Evolutionary conservation across 2,329 filamentous ascomycete species (phyloP).

Genomic region (Monilinia aucupariae): DNA sequence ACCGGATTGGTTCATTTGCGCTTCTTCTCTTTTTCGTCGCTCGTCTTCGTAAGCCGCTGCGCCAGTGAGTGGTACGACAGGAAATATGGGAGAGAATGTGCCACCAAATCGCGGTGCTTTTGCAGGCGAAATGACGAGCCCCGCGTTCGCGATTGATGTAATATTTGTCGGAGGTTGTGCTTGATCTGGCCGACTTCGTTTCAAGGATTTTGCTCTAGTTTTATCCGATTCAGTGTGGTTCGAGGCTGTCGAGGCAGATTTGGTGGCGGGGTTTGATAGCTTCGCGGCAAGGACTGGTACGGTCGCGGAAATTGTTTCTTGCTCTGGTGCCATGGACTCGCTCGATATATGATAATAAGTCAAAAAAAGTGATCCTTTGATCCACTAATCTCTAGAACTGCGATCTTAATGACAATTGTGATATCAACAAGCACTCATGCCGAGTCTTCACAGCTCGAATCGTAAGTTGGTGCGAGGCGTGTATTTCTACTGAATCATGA

Average conservation of each 20-base stretch:
- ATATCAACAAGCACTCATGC: slow-evolving; percentile 26
- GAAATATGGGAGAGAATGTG: slow-evolving; percentile 33
- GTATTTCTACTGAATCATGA: slow-evolving; percentile 23
- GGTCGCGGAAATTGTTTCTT: slow-evolving; percentile 26
- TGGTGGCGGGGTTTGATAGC: slow-evolving; percentile 24
- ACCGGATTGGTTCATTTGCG: slow-evolving; percentile 36
- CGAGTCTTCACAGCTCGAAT: slow-evolving; percentile 22
- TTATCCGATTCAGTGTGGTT: slow-evolving; percentile 24
- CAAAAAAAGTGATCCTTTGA: slow-evolving; percentile 1
- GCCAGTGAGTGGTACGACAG: slow-evolving; percentile 45
- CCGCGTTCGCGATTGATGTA: slow-evolving; percentile 30
- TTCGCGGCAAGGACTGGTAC: slow-evolving; percentile 27
- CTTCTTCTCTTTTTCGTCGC: slow-evolving; percentile 44
- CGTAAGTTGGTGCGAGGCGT: slow-evolving; percentile 18
- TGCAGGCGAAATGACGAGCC: slow-evolving; percentile 31
- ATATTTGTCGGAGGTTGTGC: slow-evolving; percentile 24
- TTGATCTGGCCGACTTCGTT: slow-evolving; percentile 31
- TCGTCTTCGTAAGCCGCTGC: slow-evolving; percentile 52
- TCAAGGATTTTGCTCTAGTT: slow-evolving; percentile 30
- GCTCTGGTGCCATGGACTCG: slow-evolving; percentile 33
- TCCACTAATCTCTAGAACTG: slow-evolving; percentile 1
- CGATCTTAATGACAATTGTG: slow-evolving; percentile 21
- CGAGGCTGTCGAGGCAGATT: slow-evolving; percentile 18
- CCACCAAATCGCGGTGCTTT: slow-evolving; percentile 34
- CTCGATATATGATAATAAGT: slow-evolving; percentile 4